These are phyloP conservation scores for Grosmannia serpens DNA, from an alignment of 2,329 filamentous ascomycete species.

Conservation along the genomic window DNA sequence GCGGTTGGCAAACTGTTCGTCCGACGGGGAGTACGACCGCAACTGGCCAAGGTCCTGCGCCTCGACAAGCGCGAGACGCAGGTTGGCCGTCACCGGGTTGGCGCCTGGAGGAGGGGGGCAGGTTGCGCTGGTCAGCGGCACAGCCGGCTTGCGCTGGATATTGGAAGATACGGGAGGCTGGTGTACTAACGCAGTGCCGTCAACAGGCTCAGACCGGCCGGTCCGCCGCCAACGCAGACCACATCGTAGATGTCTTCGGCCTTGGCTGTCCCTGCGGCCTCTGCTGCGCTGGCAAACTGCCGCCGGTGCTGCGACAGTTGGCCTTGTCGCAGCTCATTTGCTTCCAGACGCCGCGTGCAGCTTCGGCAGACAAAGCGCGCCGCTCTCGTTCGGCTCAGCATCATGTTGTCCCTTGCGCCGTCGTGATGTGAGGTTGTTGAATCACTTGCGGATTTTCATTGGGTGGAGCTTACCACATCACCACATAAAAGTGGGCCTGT, in stretches of 20 bases:
- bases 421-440: background rate
- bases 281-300: constrained; percentile 28
- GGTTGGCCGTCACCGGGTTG: constrained; percentile 59
- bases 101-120: constrained; percentile 40
- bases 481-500: background rate
- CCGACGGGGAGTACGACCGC: constrained; percentile 52
- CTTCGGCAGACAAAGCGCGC: constrained; percentile 28
- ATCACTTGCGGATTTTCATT: background rate
- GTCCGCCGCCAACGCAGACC: constrained; percentile 81
- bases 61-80: constrained; percentile 84
- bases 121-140: background rate
- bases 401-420: background rate
- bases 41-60: constrained; percentile 69
- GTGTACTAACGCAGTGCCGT: constrained; percentile 56
- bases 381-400: constrained; percentile 4
- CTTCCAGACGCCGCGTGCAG: constrained; percentile 30
- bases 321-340: constrained; percentile 4
- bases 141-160: background rate
- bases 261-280: constrained; percentile 1
- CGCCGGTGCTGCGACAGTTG: constrained; percentile 21
- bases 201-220: constrained; percentile 74
- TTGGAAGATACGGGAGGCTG: background rate
- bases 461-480: background rate
- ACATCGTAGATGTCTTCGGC: constrained; percentile 77
- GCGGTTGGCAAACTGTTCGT: constrained; percentile 74